phyloP scores from a whole-genome alignment of 371 early-diverging fungal species.

The Blakeslea trispora region DNA sequence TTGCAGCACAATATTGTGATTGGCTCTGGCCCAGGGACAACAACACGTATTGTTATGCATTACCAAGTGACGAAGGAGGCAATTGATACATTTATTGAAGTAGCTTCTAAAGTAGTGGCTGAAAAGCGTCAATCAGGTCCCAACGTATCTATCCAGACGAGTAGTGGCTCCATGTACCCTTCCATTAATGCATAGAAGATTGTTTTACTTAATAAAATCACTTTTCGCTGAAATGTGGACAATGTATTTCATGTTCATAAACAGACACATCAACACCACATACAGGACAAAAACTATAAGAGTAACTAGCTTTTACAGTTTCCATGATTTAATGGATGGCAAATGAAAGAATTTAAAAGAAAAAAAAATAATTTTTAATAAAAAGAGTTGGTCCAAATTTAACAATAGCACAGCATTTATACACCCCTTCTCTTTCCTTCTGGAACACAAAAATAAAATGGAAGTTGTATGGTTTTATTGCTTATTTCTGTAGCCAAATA shows the following conservation, averaged over 20 bases:
- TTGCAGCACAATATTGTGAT: slow-evolving; percentile 51
- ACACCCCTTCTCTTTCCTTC: too few species aligned
- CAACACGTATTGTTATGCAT: slow-evolving; percentile 71
- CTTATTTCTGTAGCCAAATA: too few species aligned
- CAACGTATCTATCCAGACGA: background rate
- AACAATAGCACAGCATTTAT: too few species aligned
- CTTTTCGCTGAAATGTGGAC: slow-evolving; percentile 4
- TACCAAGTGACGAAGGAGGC: slow-evolving; percentile 64
- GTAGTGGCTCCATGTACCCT: too few species aligned
- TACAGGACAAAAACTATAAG: slow-evolving; percentile 9
- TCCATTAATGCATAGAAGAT: too few species aligned
- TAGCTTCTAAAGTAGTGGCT: slow-evolving; percentile 18
- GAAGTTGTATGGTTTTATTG: too few species aligned
- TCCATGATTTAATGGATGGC: too few species aligned
- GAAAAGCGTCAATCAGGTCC: slow-evolving; percentile 7
- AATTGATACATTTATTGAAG: slow-evolving; percentile 46
- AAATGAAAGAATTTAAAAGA: too few species aligned
- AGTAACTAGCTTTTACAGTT: background rate
- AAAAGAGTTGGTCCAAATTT: too few species aligned
- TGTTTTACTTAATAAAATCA: background rate
- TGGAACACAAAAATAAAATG: too few species aligned
- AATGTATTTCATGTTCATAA: slow-evolving; percentile 22
- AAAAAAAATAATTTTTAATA: too few species aligned
- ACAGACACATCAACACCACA: slow-evolving; percentile 26
- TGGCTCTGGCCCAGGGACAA: slow-evolving; percentile 42